These are phyloP conservation scores for Prunus dulcis DNA, from an alignment of 306 rosid species.

Conservation along the genomic window DNA sequence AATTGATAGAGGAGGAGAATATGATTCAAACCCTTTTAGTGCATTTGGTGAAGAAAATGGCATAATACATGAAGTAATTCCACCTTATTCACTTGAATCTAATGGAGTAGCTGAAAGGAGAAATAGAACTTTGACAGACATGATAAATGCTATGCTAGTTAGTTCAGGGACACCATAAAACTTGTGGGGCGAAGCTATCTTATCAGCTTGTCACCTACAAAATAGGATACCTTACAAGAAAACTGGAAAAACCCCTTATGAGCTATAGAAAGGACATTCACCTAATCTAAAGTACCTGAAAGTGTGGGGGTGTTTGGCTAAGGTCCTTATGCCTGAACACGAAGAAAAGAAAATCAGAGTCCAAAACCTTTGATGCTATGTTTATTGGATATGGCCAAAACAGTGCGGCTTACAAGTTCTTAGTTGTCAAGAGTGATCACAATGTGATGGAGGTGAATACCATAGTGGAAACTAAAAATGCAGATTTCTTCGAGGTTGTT, in stretches of 20 bases:
- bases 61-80: not conserved
- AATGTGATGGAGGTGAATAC: not conserved
- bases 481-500: not conserved
- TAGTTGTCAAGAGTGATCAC: not conserved
- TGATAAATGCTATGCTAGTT: slow-evolving; percentile 2
- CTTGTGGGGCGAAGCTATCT: slow-evolving; percentile 1
- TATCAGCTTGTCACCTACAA: not conserved
- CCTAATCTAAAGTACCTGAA: not conserved
- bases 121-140: slow-evolving; percentile 1
- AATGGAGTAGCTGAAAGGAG: slow-evolving; percentile 4
- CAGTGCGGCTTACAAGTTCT: not conserved
- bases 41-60: not conserved
- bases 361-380: not conserved
- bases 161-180: not conserved
- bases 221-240: slow-evolving; percentile 5
- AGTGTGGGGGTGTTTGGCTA: slow-evolving; percentile 9
- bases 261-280: not conserved
- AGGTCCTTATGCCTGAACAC: not conserved
- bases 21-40: not conserved
- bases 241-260: not conserved
- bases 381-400: not conserved
- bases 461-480: not conserved
- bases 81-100: slow-evolving; percentile 1
- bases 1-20: slow-evolving; percentile 3
- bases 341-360: not conserved